These are phyloP conservation scores for Mycocentrospora acerina DNA, from an alignment of 2,329 filamentous ascomycete genomes.

Conservation along the genomic window DNA sequence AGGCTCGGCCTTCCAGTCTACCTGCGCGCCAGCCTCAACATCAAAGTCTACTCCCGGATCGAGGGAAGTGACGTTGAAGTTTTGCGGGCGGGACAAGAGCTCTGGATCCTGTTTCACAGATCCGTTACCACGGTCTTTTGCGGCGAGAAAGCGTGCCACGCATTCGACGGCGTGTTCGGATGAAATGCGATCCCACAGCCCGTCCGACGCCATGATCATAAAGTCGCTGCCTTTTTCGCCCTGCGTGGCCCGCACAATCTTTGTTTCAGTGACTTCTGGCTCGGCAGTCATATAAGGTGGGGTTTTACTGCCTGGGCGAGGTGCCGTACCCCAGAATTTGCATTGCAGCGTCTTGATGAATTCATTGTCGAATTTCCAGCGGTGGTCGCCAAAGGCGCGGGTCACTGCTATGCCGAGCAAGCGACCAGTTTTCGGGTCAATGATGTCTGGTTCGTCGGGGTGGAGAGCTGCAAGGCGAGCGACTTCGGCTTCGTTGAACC, in stretches of 20 bases:
- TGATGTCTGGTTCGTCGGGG: constrained; percentile 61
- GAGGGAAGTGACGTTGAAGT: constrained; percentile 7
- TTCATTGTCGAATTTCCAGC: constrained; percentile 66
- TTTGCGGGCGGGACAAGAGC: constrained; percentile 5
- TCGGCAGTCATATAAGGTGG: constrained; percentile 70
- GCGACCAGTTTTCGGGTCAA: constrained; percentile 57
- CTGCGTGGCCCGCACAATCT: constrained; percentile 43
- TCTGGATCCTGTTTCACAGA: constrained; percentile 19
- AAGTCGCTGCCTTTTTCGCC: constrained; percentile 51
- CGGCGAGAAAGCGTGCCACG: constrained; percentile 57
- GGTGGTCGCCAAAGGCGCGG: constrained; percentile 67
- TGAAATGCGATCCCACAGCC: constrained; percentile 64
- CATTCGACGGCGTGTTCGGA: constrained; percentile 60
- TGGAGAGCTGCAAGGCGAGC: constrained; percentile 58
- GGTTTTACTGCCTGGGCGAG: constrained; percentile 50
- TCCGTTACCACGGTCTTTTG: constrained; percentile 30
- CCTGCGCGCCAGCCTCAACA: constrained; percentile 35
- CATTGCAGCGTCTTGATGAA: constrained; percentile 49
- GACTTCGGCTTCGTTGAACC: constrained; percentile 61
- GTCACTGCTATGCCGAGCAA: constrained; percentile 64
- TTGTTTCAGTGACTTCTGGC: constrained; percentile 62
- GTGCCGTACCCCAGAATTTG: constrained; percentile 53
- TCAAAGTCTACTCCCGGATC: constrained; percentile 40
- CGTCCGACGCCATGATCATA: constrained; percentile 67
- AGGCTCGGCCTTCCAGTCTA: constrained; percentile 45